phyloP scores from a whole-genome alignment of 2,329 filamentous ascomycete species.

The Curvularia verruculosa region DNA sequence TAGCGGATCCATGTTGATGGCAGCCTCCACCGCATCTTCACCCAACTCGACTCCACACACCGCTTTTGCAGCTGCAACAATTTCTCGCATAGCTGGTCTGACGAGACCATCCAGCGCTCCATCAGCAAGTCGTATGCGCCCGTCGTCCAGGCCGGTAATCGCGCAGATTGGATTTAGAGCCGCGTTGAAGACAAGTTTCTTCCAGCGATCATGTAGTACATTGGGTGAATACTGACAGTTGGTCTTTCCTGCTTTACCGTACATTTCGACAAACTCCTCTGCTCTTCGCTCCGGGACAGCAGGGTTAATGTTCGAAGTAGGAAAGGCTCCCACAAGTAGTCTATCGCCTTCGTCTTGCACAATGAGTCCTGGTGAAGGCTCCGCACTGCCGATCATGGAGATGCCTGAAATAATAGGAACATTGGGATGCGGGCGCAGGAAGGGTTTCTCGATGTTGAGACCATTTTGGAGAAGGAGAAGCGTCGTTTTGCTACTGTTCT shows the following conservation, averaged over 20 bases:
- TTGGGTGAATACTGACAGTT: constrained; percentile 51
- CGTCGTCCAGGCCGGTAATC: constrained; percentile 59
- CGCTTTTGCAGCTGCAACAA: constrained; percentile 54
- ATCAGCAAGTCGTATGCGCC: constrained; percentile 56
- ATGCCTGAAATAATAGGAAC: constrained; percentile 62
- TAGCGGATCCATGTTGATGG: constrained; percentile 58
- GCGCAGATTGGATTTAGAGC: constrained; percentile 61
- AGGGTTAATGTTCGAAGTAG: constrained; percentile 41
- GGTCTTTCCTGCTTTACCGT: constrained; percentile 56
- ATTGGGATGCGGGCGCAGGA: constrained; percentile 57
- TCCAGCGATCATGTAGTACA: constrained; percentile 56
- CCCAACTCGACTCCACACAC: constrained; percentile 52
- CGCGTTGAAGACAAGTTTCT: constrained; percentile 60
- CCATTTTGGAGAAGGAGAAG: constrained; percentile 68
- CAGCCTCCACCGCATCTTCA: constrained; percentile 52
- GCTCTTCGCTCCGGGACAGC: constrained; percentile 42
- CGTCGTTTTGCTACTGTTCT: constrained; percentile 54
- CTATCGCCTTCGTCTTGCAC: constrained; percentile 60
- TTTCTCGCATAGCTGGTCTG: constrained; percentile 61
- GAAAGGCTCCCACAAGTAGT: constrained; percentile 59
- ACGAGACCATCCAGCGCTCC: constrained; percentile 57
- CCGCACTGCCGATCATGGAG: constrained; percentile 59
- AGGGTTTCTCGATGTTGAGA: constrained; percentile 65
- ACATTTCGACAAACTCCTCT: constrained; percentile 55
- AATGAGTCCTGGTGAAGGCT: constrained; percentile 56